These are phyloP conservation scores for Gigaspora rosea DNA, from an alignment of 192 early-diverging fungal species.

Conservation along the genomic window DNA sequence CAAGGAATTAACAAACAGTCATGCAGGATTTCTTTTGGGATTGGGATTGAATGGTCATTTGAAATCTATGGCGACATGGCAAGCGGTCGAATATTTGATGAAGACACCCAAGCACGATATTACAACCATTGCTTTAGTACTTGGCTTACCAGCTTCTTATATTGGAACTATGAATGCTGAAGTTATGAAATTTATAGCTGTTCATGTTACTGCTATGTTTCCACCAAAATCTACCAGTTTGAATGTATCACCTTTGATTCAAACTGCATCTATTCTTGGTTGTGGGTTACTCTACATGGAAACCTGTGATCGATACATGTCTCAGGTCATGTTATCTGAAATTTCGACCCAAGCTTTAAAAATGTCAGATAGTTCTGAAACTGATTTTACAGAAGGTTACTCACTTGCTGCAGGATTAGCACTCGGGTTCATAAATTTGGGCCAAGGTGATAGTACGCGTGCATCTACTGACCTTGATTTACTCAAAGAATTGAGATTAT, in stretches of 20 bases:
- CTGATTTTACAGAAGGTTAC: constrained; percentile 58
- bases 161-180: constrained; percentile 64
- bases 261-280: constrained; percentile 71
- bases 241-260: constrained; percentile 63
- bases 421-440: constrained; percentile 80
- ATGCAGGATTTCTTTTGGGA: constrained; percentile 82
- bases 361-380: constrained; percentile 26
- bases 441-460: constrained; percentile 53
- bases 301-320: constrained; percentile 68
- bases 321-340: constrained; percentile 74
- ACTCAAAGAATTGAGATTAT: constrained; percentile 55
- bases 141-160: constrained; percentile 74
- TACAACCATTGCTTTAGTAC: constrained; percentile 70
- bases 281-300: constrained; percentile 78
- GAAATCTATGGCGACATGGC: constrained; percentile 61
- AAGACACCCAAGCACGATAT: constrained; percentile 62
- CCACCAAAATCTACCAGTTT: constrained; percentile 60
- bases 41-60: constrained; percentile 82
- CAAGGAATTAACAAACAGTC: constrained; percentile 52
- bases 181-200: constrained; percentile 68
- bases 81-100: constrained; percentile 61
- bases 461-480: constrained; percentile 60
- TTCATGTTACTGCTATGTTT: constrained; percentile 76
- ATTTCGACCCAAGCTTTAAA: constrained; percentile 43
- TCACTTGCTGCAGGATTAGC: constrained; percentile 82